These are phyloP conservation scores for Cyberlindnera mycetangii DNA, from an alignment of 805 yeast species.

Conservation along the genomic window DNA sequence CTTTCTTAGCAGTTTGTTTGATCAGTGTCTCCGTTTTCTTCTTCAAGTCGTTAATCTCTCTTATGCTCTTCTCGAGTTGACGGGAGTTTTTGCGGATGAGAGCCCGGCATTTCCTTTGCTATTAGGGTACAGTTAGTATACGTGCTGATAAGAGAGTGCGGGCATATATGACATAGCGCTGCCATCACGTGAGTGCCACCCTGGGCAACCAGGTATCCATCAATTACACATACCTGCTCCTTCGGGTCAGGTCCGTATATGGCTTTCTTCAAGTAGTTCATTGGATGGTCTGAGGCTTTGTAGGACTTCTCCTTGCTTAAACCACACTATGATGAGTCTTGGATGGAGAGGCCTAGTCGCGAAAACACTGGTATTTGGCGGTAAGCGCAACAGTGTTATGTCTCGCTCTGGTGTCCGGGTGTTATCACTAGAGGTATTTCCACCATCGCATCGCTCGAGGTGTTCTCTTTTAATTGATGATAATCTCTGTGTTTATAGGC, in stretches of 20 bases:
- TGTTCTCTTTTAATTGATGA: no score
- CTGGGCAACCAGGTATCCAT: no score
- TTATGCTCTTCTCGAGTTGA: slow-evolving; percentile 63
- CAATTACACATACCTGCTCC: slow-evolving; percentile 65
- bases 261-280: slow-evolving; percentile 84
- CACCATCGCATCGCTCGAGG: no score
- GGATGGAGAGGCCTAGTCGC: no score
- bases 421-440: no score
- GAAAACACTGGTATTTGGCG: no score
- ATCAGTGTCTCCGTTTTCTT: slow-evolving; percentile 77
- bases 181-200: no score
- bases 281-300: slow-evolving; percentile 26
- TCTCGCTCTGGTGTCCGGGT: no score
- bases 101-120: slow-evolving; percentile 66
- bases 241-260: slow-evolving; percentile 97
- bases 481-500: neutral
- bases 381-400: no score
- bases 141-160: neutral
- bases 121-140: neutral
- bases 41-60: slow-evolving; percentile 64
- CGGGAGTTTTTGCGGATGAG: slow-evolving; percentile 82
- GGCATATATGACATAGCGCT: no score
- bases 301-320: no score
- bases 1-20: slow-evolving; percentile 68
- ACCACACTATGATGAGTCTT: no score